Conservation (phyloP, 164 flowering plant species). For the Vitis rupestris region DNA sequence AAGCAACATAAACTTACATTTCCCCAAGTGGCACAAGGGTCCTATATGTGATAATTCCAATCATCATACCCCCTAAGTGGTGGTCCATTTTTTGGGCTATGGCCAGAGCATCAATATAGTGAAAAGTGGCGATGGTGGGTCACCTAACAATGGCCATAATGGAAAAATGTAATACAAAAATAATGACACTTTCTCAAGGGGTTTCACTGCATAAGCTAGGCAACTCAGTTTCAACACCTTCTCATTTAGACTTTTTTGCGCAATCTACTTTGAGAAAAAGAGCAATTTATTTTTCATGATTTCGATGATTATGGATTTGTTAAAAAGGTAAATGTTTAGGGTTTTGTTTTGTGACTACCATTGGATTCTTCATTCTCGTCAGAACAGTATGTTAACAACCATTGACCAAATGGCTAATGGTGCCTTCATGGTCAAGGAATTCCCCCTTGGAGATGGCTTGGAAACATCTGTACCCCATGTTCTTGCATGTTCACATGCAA, state of each 20-base stretch:
- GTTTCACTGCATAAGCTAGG: background rate
- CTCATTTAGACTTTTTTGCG: background rate
- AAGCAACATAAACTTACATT: background rate
- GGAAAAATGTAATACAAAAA: background rate
- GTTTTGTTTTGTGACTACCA: background rate
- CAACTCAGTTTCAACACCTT: background rate
- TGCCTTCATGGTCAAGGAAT: constrained; percentile 5
- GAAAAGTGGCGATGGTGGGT: constrained; percentile 1
- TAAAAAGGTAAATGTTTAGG: background rate
- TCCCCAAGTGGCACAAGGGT: background rate
- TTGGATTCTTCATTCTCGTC: constrained; percentile 2
- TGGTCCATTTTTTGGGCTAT: background rate
- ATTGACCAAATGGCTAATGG: constrained; percentile 2
- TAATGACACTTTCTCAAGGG: constrained; percentile 8
- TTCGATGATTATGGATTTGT: background rate
- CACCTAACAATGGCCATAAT: constrained; percentile 9
- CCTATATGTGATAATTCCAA: background rate
- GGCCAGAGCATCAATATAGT: background rate
- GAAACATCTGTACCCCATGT: constrained; percentile 25
- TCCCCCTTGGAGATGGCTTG: constrained; percentile 3
- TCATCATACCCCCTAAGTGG: background rate
- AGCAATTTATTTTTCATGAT: background rate
- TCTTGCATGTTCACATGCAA: constrained; percentile 18
- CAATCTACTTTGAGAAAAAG: background rate
- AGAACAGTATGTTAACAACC: constrained; percentile 5